Conservation (phyloP, 768 basidiomycete species). For the Dioszegia aurantiaca region DNA sequence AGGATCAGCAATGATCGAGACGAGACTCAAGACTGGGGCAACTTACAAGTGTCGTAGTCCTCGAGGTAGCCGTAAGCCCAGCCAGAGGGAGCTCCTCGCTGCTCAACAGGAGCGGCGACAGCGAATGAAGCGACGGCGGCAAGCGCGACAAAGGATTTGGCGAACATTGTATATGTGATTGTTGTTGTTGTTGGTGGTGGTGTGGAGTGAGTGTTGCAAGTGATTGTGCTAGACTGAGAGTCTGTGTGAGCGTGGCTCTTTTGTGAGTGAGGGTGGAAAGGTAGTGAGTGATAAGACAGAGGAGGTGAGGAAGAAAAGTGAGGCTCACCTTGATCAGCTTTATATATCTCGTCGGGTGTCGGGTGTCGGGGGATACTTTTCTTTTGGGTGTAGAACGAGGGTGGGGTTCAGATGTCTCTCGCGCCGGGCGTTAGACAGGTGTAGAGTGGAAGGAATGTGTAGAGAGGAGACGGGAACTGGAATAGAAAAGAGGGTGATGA, state of each 20-base stretch:
- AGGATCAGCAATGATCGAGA: constrained; percentile 2
- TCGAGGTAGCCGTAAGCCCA: constrained; percentile 50
- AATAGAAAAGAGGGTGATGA: constrained; percentile 6
- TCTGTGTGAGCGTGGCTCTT: constrained; percentile 17
- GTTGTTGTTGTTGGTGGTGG: neutral
- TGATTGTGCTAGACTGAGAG: constrained; percentile 12
- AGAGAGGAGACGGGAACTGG: neutral
- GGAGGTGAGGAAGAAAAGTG: constrained; percentile 1
- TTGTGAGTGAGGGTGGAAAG: neutral
- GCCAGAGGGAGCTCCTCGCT: constrained; percentile 29
- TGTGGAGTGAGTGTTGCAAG: constrained; percentile 6
- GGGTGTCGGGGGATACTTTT: no score
- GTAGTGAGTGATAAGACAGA: neutral
- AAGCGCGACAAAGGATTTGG: constrained; percentile 19
- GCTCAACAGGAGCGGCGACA: constrained; percentile 24
- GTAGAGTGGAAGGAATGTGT: constrained; percentile 1
- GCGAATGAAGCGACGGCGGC: constrained; percentile 32
- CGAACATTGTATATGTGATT: constrained; percentile 12
- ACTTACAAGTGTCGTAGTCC: constrained; percentile 47
- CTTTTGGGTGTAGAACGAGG: neutral
- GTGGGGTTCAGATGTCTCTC: neutral
- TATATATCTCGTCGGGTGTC: no score
- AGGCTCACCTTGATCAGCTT: constrained; percentile 16
- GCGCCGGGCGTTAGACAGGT: constrained; percentile 4
- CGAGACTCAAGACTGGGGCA: neutral